Evolutionary conservation across 2,329 filamentous ascomycete genomes (phyloP).

Genomic region (Pseudofabraea citricarpa): DNA sequence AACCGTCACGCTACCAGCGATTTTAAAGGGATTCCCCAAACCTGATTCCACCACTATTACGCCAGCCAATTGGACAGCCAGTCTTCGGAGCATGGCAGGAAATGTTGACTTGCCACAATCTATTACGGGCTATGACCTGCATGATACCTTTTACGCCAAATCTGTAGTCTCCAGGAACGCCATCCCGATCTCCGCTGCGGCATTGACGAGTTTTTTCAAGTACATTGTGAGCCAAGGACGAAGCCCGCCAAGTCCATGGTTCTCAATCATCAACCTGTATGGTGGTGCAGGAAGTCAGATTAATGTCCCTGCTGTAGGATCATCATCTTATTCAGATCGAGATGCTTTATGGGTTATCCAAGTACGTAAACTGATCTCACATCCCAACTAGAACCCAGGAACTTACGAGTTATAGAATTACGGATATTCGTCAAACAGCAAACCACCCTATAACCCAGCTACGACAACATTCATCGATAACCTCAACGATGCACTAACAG

Average conservation of each 20-base stretch:
- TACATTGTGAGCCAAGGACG: slow-evolving; percentile 4
- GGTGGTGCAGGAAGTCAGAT: slow-evolving; percentile 13
- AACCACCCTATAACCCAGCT: slow-evolving; percentile 8
- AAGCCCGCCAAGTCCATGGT: slow-evolving; percentile 9
- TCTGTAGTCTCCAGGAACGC: slow-evolving; percentile 4
- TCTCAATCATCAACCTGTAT: slow-evolving; percentile 19
- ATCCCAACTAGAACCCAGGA: background rate
- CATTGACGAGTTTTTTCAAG: slow-evolving; percentile 6
- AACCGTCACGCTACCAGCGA: background rate
- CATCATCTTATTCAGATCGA: slow-evolving; percentile 13
- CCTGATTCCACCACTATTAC: background rate
- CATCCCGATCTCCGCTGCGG: slow-evolving; percentile 5
- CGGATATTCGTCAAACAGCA: slow-evolving; percentile 8
- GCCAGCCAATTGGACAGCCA: background rate
- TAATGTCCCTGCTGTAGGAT: slow-evolving; percentile 6
- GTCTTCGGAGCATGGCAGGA: background rate
- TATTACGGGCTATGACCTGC: background rate
- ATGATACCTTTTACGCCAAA: slow-evolving; percentile 2
- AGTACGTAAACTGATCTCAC: background rate
- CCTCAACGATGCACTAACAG: slow-evolving; percentile 13
- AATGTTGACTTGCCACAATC: background rate
- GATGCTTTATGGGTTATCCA: slow-evolving; percentile 18
- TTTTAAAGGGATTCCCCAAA: background rate
- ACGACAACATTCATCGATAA: slow-evolving; percentile 11
- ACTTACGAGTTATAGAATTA: slow-evolving; percentile 7